Conservation (phyloP, 176 grass and related monocot genomes). For the Musa itinerans region DNA sequence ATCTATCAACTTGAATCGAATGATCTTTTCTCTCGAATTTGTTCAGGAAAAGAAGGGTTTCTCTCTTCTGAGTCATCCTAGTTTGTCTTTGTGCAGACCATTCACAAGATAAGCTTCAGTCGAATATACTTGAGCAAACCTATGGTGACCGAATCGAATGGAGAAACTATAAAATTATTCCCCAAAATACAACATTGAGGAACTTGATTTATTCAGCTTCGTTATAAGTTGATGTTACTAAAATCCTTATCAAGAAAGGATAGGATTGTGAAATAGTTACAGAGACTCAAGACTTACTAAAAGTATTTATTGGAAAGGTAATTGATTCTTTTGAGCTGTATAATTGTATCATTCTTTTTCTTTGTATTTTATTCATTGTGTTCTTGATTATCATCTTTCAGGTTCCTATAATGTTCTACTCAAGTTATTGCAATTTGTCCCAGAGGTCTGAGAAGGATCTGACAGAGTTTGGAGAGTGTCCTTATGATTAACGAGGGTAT, state of each 20-base stretch:
- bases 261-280: conserved; percentile 93
- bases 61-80: too few relatives aligned
- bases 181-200: conserved; percentile 86
- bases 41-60: not conserved
- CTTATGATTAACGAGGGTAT: conserved; percentile 90
- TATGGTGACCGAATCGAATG: conserved; percentile 95
- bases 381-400: conserved; percentile 11
- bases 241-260: conserved; percentile 90
- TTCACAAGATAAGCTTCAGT: conserved; percentile 87
- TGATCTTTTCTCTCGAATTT: not conserved
- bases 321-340: not conserved
- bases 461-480: conserved; percentile 88
- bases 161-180: conserved; percentile 83
- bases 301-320: conserved; percentile 97
- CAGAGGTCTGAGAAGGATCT: conserved; percentile 90
- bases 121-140: conserved; percentile 87
- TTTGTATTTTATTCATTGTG: conserved; percentile 16
- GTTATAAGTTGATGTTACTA: conserved; percentile 82
- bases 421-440: conserved; percentile 81
- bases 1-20: too few relatives aligned
- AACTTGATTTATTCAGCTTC: conserved; percentile 89
- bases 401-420: conserved; percentile 92
- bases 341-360: not conserved
- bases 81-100: conserved; percentile 31
- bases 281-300: conserved; percentile 70